A percentile compares a stretch with the other conserved stretches of the same genome.
Conservation (phyloP, 768 basidiomycete genomes). For the Psilocybe azurescens region DNA sequence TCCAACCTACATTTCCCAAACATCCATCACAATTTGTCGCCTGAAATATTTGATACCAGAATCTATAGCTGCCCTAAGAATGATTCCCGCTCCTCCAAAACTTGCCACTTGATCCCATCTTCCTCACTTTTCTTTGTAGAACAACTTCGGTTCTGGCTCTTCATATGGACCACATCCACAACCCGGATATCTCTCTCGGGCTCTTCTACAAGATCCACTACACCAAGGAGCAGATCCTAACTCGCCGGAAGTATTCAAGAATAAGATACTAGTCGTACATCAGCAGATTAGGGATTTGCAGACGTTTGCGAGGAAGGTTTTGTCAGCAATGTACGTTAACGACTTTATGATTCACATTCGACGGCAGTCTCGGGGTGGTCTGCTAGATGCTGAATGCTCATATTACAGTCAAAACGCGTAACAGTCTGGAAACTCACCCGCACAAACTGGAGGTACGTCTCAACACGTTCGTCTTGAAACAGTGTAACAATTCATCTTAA, state of each 20-base stretch:
- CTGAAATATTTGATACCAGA: no score
- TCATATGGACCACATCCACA: slow-evolving; percentile 9
- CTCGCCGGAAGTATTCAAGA: slow-evolving; percentile 66
- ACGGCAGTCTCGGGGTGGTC: no score
- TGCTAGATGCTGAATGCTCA: no score
- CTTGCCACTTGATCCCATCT: slow-evolving; percentile 43
- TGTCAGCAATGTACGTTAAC: no score
- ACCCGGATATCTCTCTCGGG: not conserved
- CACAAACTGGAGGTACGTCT: slow-evolving; percentile 57
- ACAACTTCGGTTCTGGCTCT: slow-evolving; percentile 21
- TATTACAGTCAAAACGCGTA: slow-evolving; percentile 55
- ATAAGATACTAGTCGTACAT: slow-evolving; percentile 49
- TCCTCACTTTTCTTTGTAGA: slow-evolving; percentile 36
- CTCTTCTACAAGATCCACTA: slow-evolving; percentile 24
- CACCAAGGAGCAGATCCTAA: slow-evolving; percentile 54
- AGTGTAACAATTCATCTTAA: not conserved
- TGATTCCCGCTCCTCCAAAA: slow-evolving; percentile 30
- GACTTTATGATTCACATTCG: no score
- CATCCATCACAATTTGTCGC: no score
- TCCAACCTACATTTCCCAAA: no score
- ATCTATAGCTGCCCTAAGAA: not conserved
- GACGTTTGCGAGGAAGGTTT: no score
- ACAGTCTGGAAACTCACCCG: slow-evolving; percentile 55
- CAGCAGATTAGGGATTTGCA: no score
- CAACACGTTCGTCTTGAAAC: not conserved